phyloP scores from a whole-genome alignment of 2,329 filamentous ascomycete genomes.

The Corynespora cassiicola region DNA sequence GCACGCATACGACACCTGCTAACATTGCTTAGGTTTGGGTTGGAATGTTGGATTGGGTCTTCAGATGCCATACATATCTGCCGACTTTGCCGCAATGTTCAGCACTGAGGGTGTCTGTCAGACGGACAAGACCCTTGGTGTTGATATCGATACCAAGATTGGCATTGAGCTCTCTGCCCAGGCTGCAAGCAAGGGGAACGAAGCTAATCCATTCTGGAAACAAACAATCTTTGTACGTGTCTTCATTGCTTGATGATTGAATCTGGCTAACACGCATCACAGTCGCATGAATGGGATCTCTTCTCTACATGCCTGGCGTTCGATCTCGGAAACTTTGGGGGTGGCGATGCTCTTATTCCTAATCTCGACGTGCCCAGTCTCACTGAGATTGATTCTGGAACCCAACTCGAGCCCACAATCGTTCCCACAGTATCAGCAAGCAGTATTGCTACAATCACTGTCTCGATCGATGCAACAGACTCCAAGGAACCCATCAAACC shows the following conservation, averaged over 20 bases:
- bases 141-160: slow-evolving; percentile 18
- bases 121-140: slow-evolving; percentile 19
- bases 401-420: slow-evolving; percentile 1
- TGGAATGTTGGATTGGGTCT: slow-evolving; percentile 18
- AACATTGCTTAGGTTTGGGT: slow-evolving; percentile 13
- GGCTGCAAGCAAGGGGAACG: slow-evolving; percentile 18
- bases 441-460: too few species aligned
- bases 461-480: too few species aligned
- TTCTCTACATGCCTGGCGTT: slow-evolving; percentile 20
- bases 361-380: background rate
- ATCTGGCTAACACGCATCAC: background rate
- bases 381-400: slow-evolving; percentile 1
- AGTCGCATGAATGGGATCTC: slow-evolving; percentile 16
- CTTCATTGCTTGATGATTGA: background rate
- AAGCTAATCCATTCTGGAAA: slow-evolving; percentile 20
- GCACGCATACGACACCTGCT: background rate
- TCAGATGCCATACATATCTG: slow-evolving; percentile 22
- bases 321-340: slow-evolving; percentile 11
- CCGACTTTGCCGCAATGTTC: slow-evolving; percentile 22
- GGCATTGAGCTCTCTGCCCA: slow-evolving; percentile 18
- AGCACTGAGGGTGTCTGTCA: slow-evolving; percentile 18
- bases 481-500: too few species aligned
- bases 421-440: too few species aligned
- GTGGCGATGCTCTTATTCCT: slow-evolving; percentile 4
- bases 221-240: slow-evolving; percentile 15